Evolutionary conservation across 1,284 basidiomycete genomes (phyloP).

Genomic region (Wolfiporia cocos): DNA sequence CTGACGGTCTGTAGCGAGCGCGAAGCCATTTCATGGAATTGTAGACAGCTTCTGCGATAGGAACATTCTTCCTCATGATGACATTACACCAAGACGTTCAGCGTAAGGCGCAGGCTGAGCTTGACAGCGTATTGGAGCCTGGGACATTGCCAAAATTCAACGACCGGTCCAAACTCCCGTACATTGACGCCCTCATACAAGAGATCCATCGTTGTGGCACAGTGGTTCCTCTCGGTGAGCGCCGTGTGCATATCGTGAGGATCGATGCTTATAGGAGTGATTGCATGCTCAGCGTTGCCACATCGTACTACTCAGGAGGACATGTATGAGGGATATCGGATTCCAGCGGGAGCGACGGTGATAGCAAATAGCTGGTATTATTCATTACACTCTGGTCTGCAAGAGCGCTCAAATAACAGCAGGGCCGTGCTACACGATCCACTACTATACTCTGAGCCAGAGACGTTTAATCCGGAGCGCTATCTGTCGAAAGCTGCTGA

Average conservation of each 20-base stretch:
- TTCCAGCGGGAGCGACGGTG: slow-evolving; percentile 23
- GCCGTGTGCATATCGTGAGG: not conserved
- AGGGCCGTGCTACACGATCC: slow-evolving; percentile 22
- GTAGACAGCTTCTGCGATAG: not conserved
- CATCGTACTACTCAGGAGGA: slow-evolving; percentile 24
- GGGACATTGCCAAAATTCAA: slow-evolving; percentile 22
- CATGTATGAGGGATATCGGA: slow-evolving; percentile 20
- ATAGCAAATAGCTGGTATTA: slow-evolving; percentile 19
- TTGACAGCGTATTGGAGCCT: slow-evolving; percentile 23
- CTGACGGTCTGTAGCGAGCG: too few species aligned
- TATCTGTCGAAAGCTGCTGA: slow-evolving; percentile 18
- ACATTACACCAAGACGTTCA: slow-evolving; percentile 20
- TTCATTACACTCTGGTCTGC: not conserved
- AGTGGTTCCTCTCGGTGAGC: slow-evolving; percentile 18
- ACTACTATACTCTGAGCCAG: slow-evolving; percentile 21
- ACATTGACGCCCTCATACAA: slow-evolving; percentile 22
- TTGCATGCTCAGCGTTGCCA: slow-evolving; percentile 13
- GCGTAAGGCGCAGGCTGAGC: slow-evolving; percentile 27
- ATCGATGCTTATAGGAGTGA: not conserved
- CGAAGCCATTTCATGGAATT: not conserved
- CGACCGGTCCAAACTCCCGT: slow-evolving; percentile 25
- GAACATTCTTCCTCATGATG: slow-evolving; percentile 21
- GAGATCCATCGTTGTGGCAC: slow-evolving; percentile 26
- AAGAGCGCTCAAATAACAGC: not conserved
- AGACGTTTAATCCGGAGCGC: slow-evolving; percentile 23